Evolutionary conservation across 139 green algal species (phyloP).

Genomic region (Picochlorum costavermella): DNA sequence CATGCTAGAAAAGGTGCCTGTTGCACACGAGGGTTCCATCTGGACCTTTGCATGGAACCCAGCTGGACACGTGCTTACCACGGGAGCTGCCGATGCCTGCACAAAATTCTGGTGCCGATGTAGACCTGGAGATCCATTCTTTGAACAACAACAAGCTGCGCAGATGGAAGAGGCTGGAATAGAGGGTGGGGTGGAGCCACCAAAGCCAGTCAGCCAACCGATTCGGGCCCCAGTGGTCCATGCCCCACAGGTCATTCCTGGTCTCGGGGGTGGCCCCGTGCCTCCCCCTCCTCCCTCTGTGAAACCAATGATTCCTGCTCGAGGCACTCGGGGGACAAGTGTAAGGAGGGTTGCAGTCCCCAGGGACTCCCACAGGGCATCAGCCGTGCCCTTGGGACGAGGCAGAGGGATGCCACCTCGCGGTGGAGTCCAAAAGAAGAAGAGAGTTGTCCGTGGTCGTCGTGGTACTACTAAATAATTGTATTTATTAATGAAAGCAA

Average conservation of each 20-base stretch:
- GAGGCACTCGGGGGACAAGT: neutral
- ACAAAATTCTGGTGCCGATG: slow-evolving; percentile 69
- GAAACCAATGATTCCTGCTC: neutral
- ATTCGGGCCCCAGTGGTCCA: slow-evolving; percentile 2
- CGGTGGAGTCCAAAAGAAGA: too few relatives aligned
- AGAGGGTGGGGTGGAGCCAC: neutral
- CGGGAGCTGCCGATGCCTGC: slow-evolving; percentile 38
- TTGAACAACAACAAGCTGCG: slow-evolving; percentile 24
- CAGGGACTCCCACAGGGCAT: too few relatives aligned
- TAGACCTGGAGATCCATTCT: slow-evolving; percentile 33
- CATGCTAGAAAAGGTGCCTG: slow-evolving; percentile 40
- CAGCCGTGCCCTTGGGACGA: too few relatives aligned
- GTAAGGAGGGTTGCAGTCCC: too few relatives aligned
- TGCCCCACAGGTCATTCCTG: neutral
- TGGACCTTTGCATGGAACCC: slow-evolving; percentile 77
- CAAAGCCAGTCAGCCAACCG: neutral
- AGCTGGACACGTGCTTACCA: slow-evolving; percentile 69
- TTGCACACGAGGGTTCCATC: slow-evolving; percentile 60
- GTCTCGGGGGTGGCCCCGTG: neutral
- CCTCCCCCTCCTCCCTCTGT: neutral
- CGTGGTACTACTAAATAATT: too few relatives aligned
- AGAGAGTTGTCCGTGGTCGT: too few relatives aligned
- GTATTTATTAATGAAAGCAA: too few relatives aligned
- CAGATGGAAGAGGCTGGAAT: slow-evolving; percentile 21
- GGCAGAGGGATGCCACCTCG: too few relatives aligned